A percentile compares a stretch with the other conserved stretches of the same genome.
Conservation (phyloP, 345 rosid genomes). For the Bruguiera sexangula region DNA sequence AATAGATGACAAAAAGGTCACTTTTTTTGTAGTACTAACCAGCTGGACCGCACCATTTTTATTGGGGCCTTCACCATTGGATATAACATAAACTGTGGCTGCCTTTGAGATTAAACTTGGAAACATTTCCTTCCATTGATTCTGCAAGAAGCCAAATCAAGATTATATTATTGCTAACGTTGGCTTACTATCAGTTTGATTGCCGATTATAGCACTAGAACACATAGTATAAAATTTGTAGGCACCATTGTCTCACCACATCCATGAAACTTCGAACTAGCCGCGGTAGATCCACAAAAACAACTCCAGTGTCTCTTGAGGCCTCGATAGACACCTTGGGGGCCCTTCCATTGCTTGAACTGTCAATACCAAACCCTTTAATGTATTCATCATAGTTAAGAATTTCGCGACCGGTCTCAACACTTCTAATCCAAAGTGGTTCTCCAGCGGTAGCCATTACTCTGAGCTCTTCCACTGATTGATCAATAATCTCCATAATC, state of each 20-base stretch:
- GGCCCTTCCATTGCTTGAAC: constrained; percentile 33
- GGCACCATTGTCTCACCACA: constrained; percentile 43
- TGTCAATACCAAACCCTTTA: constrained; percentile 62
- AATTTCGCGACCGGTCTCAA: constrained; percentile 90
- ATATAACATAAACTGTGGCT: constrained; percentile 68
- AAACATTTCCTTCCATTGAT: constrained; percentile 96
- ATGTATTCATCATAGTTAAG: constrained; percentile 90
- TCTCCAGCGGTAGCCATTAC: constrained; percentile 74
- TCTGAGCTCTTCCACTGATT: constrained; percentile 74
- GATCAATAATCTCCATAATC: constrained; percentile 64
- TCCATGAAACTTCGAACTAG: constrained; percentile 85
- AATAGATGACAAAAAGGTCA: neutral
- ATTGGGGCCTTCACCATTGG: constrained; percentile 72
- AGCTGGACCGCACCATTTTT: constrained; percentile 74
- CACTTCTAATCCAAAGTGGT: constrained; percentile 86
- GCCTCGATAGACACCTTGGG: constrained; percentile 76
- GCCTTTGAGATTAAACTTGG: constrained; percentile 92
- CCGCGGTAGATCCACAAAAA: constrained; percentile 75
- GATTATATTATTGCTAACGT: neutral
- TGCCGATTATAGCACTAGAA: neutral
- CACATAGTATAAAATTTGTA: neutral
- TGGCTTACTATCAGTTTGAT: neutral
- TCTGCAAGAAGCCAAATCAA: constrained; percentile 34
- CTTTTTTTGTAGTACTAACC: constrained; percentile 40
- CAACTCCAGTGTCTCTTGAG: constrained; percentile 74